phyloP scores from a whole-genome alignment of 164 flowering plant species.

The Nelumbo lutea region DNA sequence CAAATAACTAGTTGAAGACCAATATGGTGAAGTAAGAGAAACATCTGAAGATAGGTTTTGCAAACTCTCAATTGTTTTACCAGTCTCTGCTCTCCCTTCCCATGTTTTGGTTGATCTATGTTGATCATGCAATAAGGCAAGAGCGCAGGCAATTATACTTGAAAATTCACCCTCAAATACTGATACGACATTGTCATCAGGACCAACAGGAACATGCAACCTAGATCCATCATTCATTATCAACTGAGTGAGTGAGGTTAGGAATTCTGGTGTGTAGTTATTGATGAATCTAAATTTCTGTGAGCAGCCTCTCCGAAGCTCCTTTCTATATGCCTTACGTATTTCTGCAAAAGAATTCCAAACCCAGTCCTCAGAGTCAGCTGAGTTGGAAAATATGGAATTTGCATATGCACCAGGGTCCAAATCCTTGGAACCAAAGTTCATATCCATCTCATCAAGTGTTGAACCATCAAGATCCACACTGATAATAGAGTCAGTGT shows the following conservation, averaged over 20 bases:
- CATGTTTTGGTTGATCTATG: slow-evolving; percentile 17
- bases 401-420: neutral
- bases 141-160: slow-evolving; percentile 81
- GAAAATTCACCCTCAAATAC: slow-evolving; percentile 79
- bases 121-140: slow-evolving; percentile 49
- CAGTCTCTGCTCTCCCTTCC: slow-evolving; percentile 23
- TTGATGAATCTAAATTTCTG: slow-evolving; percentile 43
- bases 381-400: slow-evolving; percentile 20
- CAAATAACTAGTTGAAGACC: slow-evolving; percentile 42
- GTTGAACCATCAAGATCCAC: slow-evolving; percentile 6
- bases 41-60: slow-evolving; percentile 29
- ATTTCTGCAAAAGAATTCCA: slow-evolving; percentile 72
- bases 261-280: slow-evolving; percentile 25
- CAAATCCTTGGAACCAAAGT: neutral
- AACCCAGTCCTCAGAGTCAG: slow-evolving; percentile 41
- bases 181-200: slow-evolving; percentile 50
- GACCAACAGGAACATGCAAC: slow-evolving; percentile 59
- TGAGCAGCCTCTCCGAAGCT: slow-evolving; percentile 39
- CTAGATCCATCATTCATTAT: slow-evolving; percentile 56
- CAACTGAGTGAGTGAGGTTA: slow-evolving; percentile 38
- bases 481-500: slow-evolving; percentile 13
- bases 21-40: slow-evolving; percentile 27
- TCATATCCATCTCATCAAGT: neutral
- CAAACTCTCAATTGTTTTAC: slow-evolving; percentile 21
- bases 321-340: slow-evolving; percentile 37